Evolutionary conservation across 495 filamentous ascomycete species (phyloP).

Genomic region (Penicillium angulare): DNA sequence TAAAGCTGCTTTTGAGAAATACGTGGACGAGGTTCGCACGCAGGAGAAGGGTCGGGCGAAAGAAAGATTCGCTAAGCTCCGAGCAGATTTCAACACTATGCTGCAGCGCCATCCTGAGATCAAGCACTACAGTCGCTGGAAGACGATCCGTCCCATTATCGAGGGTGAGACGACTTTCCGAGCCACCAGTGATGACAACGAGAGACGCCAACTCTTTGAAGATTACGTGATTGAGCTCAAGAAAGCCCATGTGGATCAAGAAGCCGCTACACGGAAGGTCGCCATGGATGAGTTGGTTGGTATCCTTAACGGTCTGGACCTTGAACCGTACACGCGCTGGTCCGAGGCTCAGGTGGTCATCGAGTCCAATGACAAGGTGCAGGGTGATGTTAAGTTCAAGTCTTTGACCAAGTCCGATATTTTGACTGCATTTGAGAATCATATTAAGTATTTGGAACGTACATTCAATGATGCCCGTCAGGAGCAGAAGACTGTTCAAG

Average conservation of each 20-base stretch:
- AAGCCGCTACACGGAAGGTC: constrained; percentile 68
- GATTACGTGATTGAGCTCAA: constrained; percentile 87
- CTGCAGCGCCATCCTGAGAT: constrained; percentile 95
- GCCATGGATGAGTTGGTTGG: constrained; percentile 82
- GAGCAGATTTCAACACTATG: constrained; percentile 94
- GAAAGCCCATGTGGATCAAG: constrained; percentile 70
- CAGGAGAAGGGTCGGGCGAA: constrained; percentile 95
- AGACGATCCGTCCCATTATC: constrained; percentile 90
- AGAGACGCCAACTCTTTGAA: constrained; percentile 89
- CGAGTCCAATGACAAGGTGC: constrained; percentile 73
- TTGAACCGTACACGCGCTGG: constrained; percentile 96
- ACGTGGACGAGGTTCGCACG: constrained; percentile 81
- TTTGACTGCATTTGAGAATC: constrained; percentile 88
- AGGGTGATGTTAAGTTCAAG: constrained; percentile 85
- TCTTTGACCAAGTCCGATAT: constrained; percentile 85
- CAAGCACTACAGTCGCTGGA: constrained; percentile 97
- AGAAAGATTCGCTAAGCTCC: constrained; percentile 90
- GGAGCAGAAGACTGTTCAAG: constrained; percentile 75
- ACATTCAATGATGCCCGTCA: constrained; percentile 87
- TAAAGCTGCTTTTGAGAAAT: constrained; percentile 93
- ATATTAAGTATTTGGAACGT: constrained; percentile 88
- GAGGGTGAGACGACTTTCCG: constrained; percentile 94
- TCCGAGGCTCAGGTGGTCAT: constrained; percentile 83
- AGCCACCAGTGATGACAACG: constrained; percentile 81
- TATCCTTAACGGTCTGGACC: constrained; percentile 77